phyloP scores from a whole-genome alignment of 306 rosid species.

The Prunus armeniaca region DNA sequence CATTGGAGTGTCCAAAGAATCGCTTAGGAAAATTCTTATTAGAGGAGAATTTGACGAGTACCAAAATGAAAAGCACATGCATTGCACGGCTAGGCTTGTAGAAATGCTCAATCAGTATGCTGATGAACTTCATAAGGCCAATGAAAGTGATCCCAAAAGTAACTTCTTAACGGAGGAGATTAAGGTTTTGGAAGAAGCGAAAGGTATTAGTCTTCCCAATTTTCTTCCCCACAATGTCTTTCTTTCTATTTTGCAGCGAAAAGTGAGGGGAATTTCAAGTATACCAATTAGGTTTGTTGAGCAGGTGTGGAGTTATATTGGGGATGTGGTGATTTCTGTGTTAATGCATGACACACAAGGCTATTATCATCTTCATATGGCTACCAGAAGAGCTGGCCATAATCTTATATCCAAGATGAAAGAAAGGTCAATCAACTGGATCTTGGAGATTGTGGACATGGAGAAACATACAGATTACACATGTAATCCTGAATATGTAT shows the following conservation, averaged over 20 bases:
- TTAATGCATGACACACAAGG: not conserved
- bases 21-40: conserved; percentile 18
- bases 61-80: conserved; percentile 2
- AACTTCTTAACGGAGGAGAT: conserved; percentile 34
- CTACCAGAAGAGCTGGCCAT: not conserved
- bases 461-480: not conserved
- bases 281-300: not conserved
- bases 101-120: conserved; percentile 27
- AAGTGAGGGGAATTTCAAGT: not conserved
- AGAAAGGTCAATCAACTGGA: not conserved
- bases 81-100: conserved; percentile 38
- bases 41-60: conserved; percentile 44
- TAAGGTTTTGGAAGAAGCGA: not conserved
- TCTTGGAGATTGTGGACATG: conserved; percentile 6
- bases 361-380: not conserved
- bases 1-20: not conserved
- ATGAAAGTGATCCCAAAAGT: not conserved
- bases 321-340: not conserved
- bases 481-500: not conserved
- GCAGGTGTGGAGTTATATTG: not conserved
- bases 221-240: not conserved
- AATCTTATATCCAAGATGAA: not conserved
- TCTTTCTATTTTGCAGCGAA: not conserved
- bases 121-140: not conserved
- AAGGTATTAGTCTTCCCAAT: not conserved